Base-by-base conservation (phyloP, 805 yeast species). In the Spathaspora girioi region DNA sequence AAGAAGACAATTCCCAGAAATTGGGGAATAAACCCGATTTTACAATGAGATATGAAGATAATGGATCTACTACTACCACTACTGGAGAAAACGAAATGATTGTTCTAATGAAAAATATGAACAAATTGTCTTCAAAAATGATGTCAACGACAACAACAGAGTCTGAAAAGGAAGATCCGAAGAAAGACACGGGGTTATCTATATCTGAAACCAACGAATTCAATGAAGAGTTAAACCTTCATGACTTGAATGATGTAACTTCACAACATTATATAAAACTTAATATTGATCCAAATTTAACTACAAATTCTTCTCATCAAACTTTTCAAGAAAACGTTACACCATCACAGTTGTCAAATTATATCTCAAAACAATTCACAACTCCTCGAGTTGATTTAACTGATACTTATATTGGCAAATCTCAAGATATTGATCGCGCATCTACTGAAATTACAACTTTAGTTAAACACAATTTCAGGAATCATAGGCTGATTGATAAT, bases 21-120 rank as follows among this genome's bases (percentile, higher is more conserved):
- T 68, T 79, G 47, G 97, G 97, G 0, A 89, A 89, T 62, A 75
- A 77, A 18, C 97, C 97, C 0, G 97, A 93, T 68, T 74, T 89
- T 50, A 93, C 97, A 6, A 93, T 93, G 98, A 77, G 79, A 50
- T 78, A 76, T 41, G 80, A 80, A 41, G 83, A 84, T 45, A 38
- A 53, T 47, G 32, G 50, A 23, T 23, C 26, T 43, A 19, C 42
- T 48, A 35, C 31, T 44, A 20, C 40, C 18, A 53, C 52, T 12
- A 55, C 54, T 12, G 56, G 56, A 46, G 81, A 81, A 49, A 79
- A 77, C 31, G 96, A 89, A 56, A 81, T 91, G 58, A 77, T 89
- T 15, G 82, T 87, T 15, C 83, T 91, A 17, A 76, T 94, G 72
- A 79, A 87, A 57, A 89, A 96, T 55, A 91, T 93, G 94, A 93